A percentile compares a stretch with the other conserved stretches of the same genome.
Evolutionary conservation across 495 filamentous ascomycete genomes (phyloP).

Genomic region (Penicilliopsis zonata): DNA sequence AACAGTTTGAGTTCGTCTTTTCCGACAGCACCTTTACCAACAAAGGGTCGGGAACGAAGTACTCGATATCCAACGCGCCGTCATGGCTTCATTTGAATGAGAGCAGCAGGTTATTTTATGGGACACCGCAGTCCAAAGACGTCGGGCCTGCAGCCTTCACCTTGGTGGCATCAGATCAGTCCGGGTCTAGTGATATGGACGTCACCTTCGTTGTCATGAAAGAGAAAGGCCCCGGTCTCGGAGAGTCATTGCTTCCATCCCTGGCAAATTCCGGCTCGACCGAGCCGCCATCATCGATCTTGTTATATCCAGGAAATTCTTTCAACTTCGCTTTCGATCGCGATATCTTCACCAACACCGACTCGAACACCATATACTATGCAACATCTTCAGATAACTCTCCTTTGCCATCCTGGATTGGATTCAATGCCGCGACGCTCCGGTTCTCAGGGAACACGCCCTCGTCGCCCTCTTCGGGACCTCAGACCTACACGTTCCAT

Average conservation of each 20-base stretch:
- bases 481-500: slow-evolving; percentile 60
- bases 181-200: slow-evolving; percentile 42
- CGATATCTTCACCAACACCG: slow-evolving; percentile 36
- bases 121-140: slow-evolving; percentile 47
- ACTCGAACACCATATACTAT: slow-evolving; percentile 51
- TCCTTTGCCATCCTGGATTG: slow-evolving; percentile 79
- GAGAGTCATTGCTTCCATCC: slow-evolving; percentile 33
- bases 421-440: slow-evolving; percentile 52
- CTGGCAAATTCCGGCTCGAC: slow-evolving; percentile 31
- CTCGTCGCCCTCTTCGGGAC: slow-evolving; percentile 48
- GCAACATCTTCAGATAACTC: slow-evolving; percentile 65
- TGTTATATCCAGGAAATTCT: slow-evolving; percentile 30
- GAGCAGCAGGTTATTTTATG: slow-evolving; percentile 45
- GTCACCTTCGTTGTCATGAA: slow-evolving; percentile 52
- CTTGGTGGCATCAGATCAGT: slow-evolving; percentile 48
- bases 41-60: slow-evolving; percentile 37
- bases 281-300: slow-evolving; percentile 31
- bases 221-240: slow-evolving; percentile 36
- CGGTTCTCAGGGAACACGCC: slow-evolving; percentile 69
- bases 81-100: slow-evolving; percentile 60
- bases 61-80: slow-evolving; percentile 49
- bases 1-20: slow-evolving; percentile 57
- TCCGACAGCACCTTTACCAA: slow-evolving; percentile 56
- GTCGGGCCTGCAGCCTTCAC: slow-evolving; percentile 42
- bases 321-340: slow-evolving; percentile 35